These are phyloP conservation scores for Chaetomiaceae sp. DNA, from an alignment of 2,329 filamentous ascomycete genomes.

Conservation along the genomic window DNA sequence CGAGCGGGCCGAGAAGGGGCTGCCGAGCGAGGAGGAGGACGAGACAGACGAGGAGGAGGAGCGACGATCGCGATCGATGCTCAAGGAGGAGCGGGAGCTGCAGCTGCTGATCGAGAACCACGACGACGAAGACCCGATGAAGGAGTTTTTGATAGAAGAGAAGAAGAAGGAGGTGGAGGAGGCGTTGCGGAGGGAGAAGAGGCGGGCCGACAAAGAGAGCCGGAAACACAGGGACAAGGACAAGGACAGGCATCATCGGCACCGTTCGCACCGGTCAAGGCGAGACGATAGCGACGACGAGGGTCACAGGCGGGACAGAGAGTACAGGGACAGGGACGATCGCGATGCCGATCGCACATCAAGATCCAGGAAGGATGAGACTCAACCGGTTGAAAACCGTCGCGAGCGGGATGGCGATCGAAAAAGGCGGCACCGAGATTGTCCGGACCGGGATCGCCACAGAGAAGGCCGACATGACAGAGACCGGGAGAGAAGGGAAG, in stretches of 20 bases:
- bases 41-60: constrained; percentile 42
- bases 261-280: constrained; percentile 23
- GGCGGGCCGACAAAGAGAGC: constrained; percentile 46
- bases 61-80: constrained; percentile 49
- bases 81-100: constrained; percentile 80
- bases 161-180: constrained; percentile 84
- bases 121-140: constrained; percentile 98
- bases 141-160: constrained; percentile 79
- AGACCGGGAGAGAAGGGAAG: constrained; percentile 24
- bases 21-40: constrained; percentile 40
- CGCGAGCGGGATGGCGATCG: constrained; percentile 5
- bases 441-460: constrained; percentile 12
- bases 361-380: constrained; percentile 38
- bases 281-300: constrained; percentile 29
- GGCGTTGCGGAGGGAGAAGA: constrained; percentile 56
- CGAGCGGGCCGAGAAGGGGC: constrained; percentile 40
- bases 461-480: constrained; percentile 16
- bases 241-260: constrained; percentile 16
- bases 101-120: constrained; percentile 70
- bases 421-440: constrained; percentile 10
- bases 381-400: constrained; percentile 25
- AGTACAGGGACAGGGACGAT: constrained; percentile 26
- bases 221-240: constrained; percentile 38
- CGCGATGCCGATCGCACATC: constrained; percentile 23
- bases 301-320: constrained; percentile 25